A percentile compares a stretch with the other conserved stretches of the same genome.
These are phyloP conservation scores for Butyriboletus loyo DNA, from an alignment of 768 basidiomycete species.

Conservation along the genomic window DNA sequence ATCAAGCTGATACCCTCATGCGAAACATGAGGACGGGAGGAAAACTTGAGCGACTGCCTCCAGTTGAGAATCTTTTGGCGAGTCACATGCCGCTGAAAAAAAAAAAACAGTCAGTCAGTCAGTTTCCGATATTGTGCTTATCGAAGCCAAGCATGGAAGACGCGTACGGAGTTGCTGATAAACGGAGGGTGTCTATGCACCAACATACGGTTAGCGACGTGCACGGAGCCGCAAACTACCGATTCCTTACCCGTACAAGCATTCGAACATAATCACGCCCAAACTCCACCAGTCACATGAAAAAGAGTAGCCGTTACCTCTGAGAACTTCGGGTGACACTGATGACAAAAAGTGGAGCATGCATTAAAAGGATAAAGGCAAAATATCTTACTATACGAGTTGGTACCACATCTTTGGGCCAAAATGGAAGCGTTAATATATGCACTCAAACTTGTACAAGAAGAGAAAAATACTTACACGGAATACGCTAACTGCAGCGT, in stretches of 20 bases:
- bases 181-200: slow-evolving; percentile 83
- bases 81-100: slow-evolving; percentile 79
- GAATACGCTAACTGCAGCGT: slow-evolving; percentile 74
- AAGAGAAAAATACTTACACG: slow-evolving; percentile 54
- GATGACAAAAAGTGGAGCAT: slow-evolving; percentile 22
- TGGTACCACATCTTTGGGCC: slow-evolving; percentile 70
- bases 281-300: slow-evolving; percentile 99
- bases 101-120: slow-evolving; percentile 5
- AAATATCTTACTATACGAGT: slow-evolving; percentile 72
- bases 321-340: slow-evolving; percentile 92
- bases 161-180: slow-evolving; percentile 83
- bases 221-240: slow-evolving; percentile 25
- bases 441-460: slow-evolving; percentile 7
- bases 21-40: slow-evolving; percentile 77
- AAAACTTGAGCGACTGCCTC: slow-evolving; percentile 86
- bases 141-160: slow-evolving; percentile 15
- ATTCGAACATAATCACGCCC: slow-evolving; percentile 96
- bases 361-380: slow-evolving; percentile 25
- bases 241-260: slow-evolving; percentile 76
- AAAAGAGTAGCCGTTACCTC: slow-evolving; percentile 89
- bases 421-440: slow-evolving; percentile 28
- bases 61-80: slow-evolving; percentile 97
- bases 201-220: slow-evolving; percentile 22
- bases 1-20: slow-evolving; percentile 86
- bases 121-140: slow-evolving; percentile 20